phyloP scores from a whole-genome alignment of 352 stramenopile species.

The Phytophthora fragariaefolia region DNA sequence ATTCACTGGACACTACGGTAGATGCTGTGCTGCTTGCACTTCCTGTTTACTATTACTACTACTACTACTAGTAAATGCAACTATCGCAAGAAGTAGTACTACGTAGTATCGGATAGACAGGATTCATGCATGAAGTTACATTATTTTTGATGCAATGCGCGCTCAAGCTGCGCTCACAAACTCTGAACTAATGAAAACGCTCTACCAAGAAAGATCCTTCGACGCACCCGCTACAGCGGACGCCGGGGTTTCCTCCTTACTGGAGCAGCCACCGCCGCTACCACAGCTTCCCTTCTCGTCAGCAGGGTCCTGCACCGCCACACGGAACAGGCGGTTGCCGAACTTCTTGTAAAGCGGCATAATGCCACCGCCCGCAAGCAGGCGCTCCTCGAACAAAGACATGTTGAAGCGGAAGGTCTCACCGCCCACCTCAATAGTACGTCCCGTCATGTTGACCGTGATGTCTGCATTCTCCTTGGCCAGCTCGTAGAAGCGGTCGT shows the following conservation, averaged over 20 bases:
- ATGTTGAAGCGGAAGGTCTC: constrained; percentile 88
- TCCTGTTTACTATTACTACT: not conserved
- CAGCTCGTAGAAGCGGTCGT: constrained; percentile 85
- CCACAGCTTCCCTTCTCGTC: constrained; percentile 46
- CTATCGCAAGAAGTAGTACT: not conserved
- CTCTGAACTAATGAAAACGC: constrained; percentile 8
- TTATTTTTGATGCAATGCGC: constrained; percentile 11
- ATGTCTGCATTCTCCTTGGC: constrained; percentile 79
- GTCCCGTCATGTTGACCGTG: constrained; percentile 83
- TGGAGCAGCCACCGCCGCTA: constrained; percentile 38
- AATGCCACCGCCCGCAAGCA: constrained; percentile 83
- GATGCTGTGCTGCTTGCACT: no score
- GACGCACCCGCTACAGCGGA: constrained; percentile 45
- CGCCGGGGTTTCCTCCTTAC: constrained; percentile 43
- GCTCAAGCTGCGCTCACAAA: not conserved
- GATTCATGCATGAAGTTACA: constrained; percentile 24
- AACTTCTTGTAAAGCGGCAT: constrained; percentile 91
- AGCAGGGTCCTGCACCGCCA: constrained; percentile 74
- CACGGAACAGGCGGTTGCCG: constrained; percentile 84
- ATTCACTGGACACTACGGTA: no score
- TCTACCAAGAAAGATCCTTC: constrained; percentile 73
- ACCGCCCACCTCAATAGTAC: constrained; percentile 80
- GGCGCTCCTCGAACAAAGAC: constrained; percentile 85
- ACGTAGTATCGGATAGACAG: not conserved
- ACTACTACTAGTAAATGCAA: no score